Percentiles rank a stretch among this genome's conserved stretches.
These are phyloP conservation scores for Mycosphaerella sp. DNA, from an alignment of 2,329 filamentous ascomycete genomes.

Conservation along the genomic window DNA sequence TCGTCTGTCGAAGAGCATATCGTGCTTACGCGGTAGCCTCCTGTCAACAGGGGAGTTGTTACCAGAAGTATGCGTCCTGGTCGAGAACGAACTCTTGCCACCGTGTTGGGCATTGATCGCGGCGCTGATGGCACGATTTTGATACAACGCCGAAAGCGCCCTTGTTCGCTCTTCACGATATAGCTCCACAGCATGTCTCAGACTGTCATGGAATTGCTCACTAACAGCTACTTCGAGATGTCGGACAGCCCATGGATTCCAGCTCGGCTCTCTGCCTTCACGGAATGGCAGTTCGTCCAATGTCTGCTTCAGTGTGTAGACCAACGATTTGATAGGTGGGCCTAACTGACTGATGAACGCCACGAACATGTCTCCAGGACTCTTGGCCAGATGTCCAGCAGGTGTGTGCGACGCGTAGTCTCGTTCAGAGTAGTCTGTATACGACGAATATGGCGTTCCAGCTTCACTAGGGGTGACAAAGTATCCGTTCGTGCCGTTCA, in stretches of 20 bases:
- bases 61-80: slow-evolving; percentile 42
- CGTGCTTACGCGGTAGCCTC: slow-evolving; percentile 11
- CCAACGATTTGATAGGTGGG: slow-evolving; percentile 93
- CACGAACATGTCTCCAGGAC: slow-evolving; percentile 75
- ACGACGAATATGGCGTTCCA: slow-evolving; percentile 15
- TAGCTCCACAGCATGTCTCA: slow-evolving; percentile 71
- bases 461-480: slow-evolving; percentile 17
- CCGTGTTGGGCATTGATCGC: slow-evolving; percentile 46
- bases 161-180: slow-evolving; percentile 70
- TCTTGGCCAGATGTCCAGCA: slow-evolving; percentile 18
- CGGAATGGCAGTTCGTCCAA: slow-evolving; percentile 77
- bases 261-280: slow-evolving; percentile 27
- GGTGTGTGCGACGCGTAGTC: slow-evolving; percentile 7
- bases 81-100: slow-evolving; percentile 45
- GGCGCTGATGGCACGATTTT: slow-evolving; percentile 64
- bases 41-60: slow-evolving; percentile 13
- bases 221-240: slow-evolving; percentile 66
- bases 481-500: slow-evolving; percentile 14
- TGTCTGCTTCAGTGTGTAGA: slow-evolving; percentile 81
- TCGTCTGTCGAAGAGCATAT: slow-evolving; percentile 19
- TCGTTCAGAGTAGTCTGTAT: slow-evolving; percentile 11
- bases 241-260: slow-evolving; percentile 35
- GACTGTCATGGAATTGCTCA: slow-evolving; percentile 70
- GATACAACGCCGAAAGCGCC: slow-evolving; percentile 74
- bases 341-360: slow-evolving; percentile 84